Base-by-base conservation (phyloP, 179 eudicot species). In the Silene vulgaris region DNA sequence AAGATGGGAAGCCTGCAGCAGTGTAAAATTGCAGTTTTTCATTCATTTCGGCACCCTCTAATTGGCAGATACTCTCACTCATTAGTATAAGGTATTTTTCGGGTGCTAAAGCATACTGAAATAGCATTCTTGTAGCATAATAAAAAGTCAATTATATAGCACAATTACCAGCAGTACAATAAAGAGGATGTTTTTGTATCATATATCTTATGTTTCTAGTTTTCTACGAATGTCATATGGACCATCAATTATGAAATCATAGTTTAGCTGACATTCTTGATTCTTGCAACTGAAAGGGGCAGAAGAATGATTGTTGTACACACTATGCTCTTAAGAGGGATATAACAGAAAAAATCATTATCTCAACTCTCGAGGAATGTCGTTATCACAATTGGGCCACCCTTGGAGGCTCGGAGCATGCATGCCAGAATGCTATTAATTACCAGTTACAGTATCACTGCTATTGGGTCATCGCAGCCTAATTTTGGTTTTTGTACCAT, bases 1-100 rank as follows among this genome's bases (percentile, higher is more conserved):
- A 95, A 83, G 88, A 90, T 77, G 97, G 98, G 69, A 84, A 77
- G 75, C 99, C 96, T 32, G 97, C 99, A 62, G 92, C 93, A 6
- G 73, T 85, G 69, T 91, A 80, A 88, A 63, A 11, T 43, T 43
- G 8, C 28, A 52, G 19, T 52, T 23, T 50, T 7, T 23, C 59
- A 45, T 69, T 45, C 59, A 48, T 20, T 28, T 12, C 48, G 35
- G 17, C n/a, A 45, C 50, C 50, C 71, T 66, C 48, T 14, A 30
- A 5, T 66, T 32, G 37, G 68, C 16, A 13, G 17, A 9, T 37
- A 19, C 20, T 35, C 40, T 35, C 30, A 0, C 6, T 69, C 21
- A 17, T 8, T 40, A 20, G 30, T 40, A 2, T 35, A 69, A 69
- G 72, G 28, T 43, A 69, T 69, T 67, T 20, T 37, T 68, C 37